Conservation (phyloP, 2,329 filamentous ascomycete genomes). For the Beauveria sp. region DNA sequence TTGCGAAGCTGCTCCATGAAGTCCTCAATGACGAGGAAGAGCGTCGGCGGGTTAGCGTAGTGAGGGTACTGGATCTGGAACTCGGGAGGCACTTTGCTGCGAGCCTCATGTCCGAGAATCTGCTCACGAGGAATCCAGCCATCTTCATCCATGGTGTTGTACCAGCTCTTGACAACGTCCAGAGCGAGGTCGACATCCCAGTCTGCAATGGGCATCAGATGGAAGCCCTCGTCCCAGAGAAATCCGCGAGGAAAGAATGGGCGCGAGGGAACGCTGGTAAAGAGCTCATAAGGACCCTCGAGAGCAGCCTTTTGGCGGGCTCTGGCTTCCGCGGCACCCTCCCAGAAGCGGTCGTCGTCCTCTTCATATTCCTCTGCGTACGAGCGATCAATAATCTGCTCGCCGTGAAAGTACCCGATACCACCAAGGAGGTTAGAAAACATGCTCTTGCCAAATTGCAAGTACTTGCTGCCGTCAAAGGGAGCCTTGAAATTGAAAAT, state of each 20-base stretch:
- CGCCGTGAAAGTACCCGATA: conserved; percentile 90
- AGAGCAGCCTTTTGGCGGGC: conserved; percentile 57
- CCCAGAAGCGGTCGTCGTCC: conserved; percentile 92
- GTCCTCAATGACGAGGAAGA: conserved; percentile 80
- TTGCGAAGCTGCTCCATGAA: conserved; percentile 72
- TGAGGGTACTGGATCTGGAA: conserved; percentile 96
- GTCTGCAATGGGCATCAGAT: conserved; percentile 81
- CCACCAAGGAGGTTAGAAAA: conserved; percentile 92
- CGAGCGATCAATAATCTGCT: conserved; percentile 82
- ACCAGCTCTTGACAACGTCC: conserved; percentile 92
- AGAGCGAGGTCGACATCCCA: conserved; percentile 87
- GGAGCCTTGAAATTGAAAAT: conserved; percentile 63
- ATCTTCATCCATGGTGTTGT: conserved; percentile 90
- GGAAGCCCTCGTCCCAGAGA: conserved; percentile 97
- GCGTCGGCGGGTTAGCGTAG: conserved; percentile 92
- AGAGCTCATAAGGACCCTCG: conserved; percentile 82
- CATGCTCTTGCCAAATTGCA: conserved; percentile 77
- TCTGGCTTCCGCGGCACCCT: conserved; percentile 76
- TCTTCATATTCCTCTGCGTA: conserved; percentile 92
- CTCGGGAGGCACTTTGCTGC: conserved; percentile 87
- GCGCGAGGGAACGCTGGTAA: conserved; percentile 82
- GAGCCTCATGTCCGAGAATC: conserved; percentile 83
- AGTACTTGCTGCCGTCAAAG: conserved; percentile 66
- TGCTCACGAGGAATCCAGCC: conserved; percentile 97
- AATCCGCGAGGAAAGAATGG: conserved; percentile 97